Evolutionary conservation across 2,329 filamentous ascomycete species (phyloP), one percentile per base, ranked within the genome.

Genomic region (Nemania abortiva): DNA sequence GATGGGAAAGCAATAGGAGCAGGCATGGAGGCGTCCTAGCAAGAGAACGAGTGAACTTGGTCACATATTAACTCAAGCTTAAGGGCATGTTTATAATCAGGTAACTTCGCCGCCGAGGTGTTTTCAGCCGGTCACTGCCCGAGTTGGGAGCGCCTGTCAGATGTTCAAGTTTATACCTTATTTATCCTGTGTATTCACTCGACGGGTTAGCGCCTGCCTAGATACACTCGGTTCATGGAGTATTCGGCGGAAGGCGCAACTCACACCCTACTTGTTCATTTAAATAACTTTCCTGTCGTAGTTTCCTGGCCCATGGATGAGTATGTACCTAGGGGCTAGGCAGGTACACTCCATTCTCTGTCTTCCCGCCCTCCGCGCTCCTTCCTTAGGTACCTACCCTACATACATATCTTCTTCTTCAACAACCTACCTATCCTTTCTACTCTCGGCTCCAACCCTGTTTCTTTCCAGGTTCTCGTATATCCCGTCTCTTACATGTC

Each of bases 231-330:
- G 29, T 9, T 15, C 0, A 47, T 39, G 1, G 31, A 27, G 27
- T 37, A 24, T 50, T 49, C 15, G 15, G 20, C 22, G 55, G 61
- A 37, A 57, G 53, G 29, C 34, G 27, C 53, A 6, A 49, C 39
- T 20, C 18, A 2, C 47, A 22, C 37, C 27, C 39, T 49, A 22
- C 7, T 9, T 37, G 5, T 31, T 27, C 45, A 24, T 31, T 20
- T 13, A 31, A 7, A n/a, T 11, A 27, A 6, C 31, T 15, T 10
- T 11, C 52, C 18, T 50, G 22, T 50, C 24, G 11, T 50, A n/a
- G 47, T 3, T 7, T 22, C 10, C 39, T 18, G 22, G 47, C 47
- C 24, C 9, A 50, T n/a, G 6, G 6, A n/a, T 22, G n/a, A 22
- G 22, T 42, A 42, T 42, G 18, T 47, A 20, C 5, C n/a, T 20